Conservation (phyloP, 2,329 filamentous ascomycete species). For the Chrysoporthe cubensis region DNA sequence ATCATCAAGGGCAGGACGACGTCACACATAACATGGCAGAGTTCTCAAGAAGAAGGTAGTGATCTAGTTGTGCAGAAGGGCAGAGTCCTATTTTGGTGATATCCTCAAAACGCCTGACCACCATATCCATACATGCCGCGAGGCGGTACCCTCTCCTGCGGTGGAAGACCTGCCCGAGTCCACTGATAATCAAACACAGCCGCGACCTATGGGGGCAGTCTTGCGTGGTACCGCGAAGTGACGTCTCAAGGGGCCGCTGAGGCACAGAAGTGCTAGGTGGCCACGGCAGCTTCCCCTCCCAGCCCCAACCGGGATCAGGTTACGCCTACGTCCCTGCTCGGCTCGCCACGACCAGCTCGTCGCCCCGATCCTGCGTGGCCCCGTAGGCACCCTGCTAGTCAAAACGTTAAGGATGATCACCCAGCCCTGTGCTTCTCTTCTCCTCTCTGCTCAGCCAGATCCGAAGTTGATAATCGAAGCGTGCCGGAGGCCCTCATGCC, state of each 20-base stretch:
- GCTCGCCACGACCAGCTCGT: background rate
- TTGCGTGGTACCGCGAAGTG: background rate
- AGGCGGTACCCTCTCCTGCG: background rate
- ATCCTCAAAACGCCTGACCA: constrained; percentile 1
- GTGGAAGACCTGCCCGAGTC: background rate
- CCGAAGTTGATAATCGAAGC: background rate
- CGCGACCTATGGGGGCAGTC: no score
- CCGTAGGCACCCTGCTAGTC: background rate
- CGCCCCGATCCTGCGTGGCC: background rate
- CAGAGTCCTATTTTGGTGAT: background rate
- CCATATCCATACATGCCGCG: constrained; percentile 1
- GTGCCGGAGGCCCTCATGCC: background rate
- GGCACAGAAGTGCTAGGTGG: background rate
- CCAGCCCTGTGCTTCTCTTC: background rate
- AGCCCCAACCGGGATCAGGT: no score
- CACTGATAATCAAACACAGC: background rate
- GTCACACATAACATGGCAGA: background rate
- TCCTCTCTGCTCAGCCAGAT: background rate
- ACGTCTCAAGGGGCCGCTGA: background rate
- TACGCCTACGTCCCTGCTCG: background rate
- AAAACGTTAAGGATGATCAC: background rate
- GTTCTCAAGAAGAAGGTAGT: background rate
- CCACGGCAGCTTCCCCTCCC: no score
- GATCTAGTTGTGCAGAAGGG: background rate
- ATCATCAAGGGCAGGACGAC: background rate